Percentiles rank a stretch among this genome's conserved stretches.
Conservation (phyloP, 2,329 filamentous ascomycete species). For the Tolypocladium tropicale region DNA sequence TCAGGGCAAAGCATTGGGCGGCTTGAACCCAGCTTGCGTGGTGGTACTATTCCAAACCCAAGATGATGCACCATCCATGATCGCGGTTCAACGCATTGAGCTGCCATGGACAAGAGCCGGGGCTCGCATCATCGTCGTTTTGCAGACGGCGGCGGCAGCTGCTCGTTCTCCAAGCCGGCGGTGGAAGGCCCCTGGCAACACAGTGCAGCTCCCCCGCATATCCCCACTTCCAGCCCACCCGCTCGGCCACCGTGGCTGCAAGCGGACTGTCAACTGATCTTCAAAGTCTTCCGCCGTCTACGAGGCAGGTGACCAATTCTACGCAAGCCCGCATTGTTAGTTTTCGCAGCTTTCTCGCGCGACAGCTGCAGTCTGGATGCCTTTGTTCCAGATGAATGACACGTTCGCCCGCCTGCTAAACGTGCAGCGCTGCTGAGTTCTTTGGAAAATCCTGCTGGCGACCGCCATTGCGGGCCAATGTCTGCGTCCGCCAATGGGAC, state of each 20-base stretch:
- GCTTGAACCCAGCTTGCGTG: background rate
- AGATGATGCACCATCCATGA: background rate
- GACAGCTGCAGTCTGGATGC: background rate
- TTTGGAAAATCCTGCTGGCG: background rate
- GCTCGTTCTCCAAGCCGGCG: background rate
- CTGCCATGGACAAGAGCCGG: background rate
- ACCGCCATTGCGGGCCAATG: conserved; percentile 2
- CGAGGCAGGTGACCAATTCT: conserved; percentile 5
- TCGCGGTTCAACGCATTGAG: background rate
- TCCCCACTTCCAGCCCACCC: background rate
- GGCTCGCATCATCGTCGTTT: background rate
- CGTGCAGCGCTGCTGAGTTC: background rate
- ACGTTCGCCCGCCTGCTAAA: background rate
- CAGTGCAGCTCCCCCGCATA: conserved; percentile 3
- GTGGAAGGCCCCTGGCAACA: background rate
- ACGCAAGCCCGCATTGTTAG: background rate
- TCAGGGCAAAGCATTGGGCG: background rate
- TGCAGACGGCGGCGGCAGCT: background rate
- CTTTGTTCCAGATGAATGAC: background rate
- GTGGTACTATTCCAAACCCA: background rate
- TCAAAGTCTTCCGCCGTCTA: background rate
- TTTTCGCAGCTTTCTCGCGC: background rate
- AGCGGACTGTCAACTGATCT: conserved; percentile 3
- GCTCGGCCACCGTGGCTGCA: conserved; percentile 3
- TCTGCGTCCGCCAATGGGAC: background rate